Evolutionary conservation across 495 filamentous ascomycete species (phyloP).

Genomic region (Aeminium ludgeri): DNA sequence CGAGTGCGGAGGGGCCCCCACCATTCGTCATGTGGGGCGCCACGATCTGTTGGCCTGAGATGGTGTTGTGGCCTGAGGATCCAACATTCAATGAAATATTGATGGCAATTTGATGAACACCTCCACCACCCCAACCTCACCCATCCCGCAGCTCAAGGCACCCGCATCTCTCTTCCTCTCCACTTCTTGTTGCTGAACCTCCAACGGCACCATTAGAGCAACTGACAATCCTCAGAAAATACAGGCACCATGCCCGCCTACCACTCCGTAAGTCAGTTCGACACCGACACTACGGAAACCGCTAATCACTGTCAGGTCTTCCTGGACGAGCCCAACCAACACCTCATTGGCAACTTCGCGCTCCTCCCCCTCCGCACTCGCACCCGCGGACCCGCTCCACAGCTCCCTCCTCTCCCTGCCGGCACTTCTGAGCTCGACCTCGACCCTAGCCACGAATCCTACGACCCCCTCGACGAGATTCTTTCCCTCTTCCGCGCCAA

Average conservation of each 20-base stretch:
- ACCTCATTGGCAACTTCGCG: constrained; percentile 71
- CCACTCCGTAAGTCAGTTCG: constrained; percentile 40
- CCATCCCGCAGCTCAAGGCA: too few relatives aligned
- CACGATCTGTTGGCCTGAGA: too few relatives aligned
- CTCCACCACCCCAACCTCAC: too few relatives aligned
- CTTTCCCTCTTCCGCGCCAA: constrained; percentile 90
- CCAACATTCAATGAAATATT: too few relatives aligned
- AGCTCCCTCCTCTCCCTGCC: constrained; percentile 55
- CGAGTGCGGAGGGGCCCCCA: too few relatives aligned
- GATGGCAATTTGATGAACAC: too few relatives aligned
- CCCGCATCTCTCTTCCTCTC: too few relatives aligned
- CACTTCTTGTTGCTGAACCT: too few relatives aligned
- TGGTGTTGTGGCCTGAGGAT: too few relatives aligned
- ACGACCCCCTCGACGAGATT: constrained; percentile 90
- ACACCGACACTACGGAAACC: constrained; percentile 46
- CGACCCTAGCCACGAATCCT: constrained; percentile 69
- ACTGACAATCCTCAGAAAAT: too few relatives aligned
- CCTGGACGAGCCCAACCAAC: constrained; percentile 59
- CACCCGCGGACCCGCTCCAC: constrained; percentile 81
- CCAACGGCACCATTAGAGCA: too few relatives aligned
- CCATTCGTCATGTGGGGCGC: too few relatives aligned
- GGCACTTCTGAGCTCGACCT: constrained; percentile 51
- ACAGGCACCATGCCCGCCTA: constrained; percentile 12
- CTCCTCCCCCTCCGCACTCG: constrained; percentile 84
- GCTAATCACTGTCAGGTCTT: constrained; percentile 33